phyloP scores from a whole-genome alignment of 1,139 yeast genomes.

The Keqinozyma sinolaborantium region DNA sequence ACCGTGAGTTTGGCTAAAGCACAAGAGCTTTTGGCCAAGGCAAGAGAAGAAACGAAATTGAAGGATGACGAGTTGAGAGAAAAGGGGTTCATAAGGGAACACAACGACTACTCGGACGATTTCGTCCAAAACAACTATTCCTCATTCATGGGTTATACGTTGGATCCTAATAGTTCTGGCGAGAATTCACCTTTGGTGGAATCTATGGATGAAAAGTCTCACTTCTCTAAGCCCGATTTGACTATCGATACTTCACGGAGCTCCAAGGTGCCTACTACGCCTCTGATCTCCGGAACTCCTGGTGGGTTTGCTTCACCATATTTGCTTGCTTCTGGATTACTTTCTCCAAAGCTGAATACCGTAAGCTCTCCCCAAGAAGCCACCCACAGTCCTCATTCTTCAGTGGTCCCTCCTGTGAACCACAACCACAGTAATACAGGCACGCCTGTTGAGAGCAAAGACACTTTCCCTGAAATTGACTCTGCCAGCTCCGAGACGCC shows the following conservation, averaged over 20 bases:
- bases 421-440: constrained; percentile 7
- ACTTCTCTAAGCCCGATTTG: constrained; percentile 21
- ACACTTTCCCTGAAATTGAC: constrained; percentile 10
- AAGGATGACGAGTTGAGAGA: constrained; percentile 55
- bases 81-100: constrained; percentile 22
- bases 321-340: constrained; percentile 52
- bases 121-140: constrained; percentile 13
- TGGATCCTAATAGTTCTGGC: constrained; percentile 22
- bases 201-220: constrained; percentile 23
- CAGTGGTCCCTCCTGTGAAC: constrained; percentile 1
- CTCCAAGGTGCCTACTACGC: constrained; percentile 27
- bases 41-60: constrained; percentile 65
- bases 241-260: constrained; percentile 28
- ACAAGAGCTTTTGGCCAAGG: constrained; percentile 78
- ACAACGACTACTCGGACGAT: constrained; percentile 27
- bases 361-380: constrained; percentile 12
- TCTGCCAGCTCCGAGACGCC: constrained; percentile 14
- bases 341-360: constrained; percentile 35
- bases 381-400: not conserved
- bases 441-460: constrained; percentile 12
- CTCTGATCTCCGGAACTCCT: constrained; percentile 21
- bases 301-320: constrained; percentile 61
- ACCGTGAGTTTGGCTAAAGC: constrained; percentile 86
- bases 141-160: constrained; percentile 15
- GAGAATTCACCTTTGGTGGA: constrained; percentile 28